These are phyloP conservation scores for Cryptococcus sp. DNA, from an alignment of 1,284 basidiomycete genomes.

Conservation along the genomic window DNA sequence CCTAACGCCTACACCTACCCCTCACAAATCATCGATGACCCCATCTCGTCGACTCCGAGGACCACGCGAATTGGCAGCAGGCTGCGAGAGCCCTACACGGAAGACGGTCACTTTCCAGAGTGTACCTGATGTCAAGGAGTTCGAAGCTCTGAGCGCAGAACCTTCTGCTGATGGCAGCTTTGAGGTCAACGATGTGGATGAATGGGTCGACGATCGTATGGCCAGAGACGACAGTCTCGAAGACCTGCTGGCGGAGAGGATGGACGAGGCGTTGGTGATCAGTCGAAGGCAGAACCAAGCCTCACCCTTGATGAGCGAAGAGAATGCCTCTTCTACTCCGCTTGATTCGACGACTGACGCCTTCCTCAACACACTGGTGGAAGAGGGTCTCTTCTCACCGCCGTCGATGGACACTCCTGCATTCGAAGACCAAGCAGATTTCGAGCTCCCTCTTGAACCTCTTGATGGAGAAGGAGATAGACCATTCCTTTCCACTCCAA, in stretches of 20 bases:
- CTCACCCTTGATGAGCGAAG: conserved; percentile 9
- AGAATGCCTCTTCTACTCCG: conserved; percentile 8
- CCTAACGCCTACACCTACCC: conserved; percentile 35
- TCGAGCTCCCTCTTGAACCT: conserved; percentile 30
- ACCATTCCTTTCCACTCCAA: conserved; percentile 41
- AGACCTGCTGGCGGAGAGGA: conserved; percentile 23
- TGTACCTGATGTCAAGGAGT: conserved; percentile 84
- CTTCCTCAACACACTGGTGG: conserved; percentile 52
- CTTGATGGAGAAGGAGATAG: conserved; percentile 15
- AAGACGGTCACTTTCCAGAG: conserved; percentile 85
- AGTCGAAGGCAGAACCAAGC: conserved; percentile 3
- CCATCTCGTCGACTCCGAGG: conserved; percentile 77
- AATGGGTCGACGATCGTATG: conserved; percentile 35
- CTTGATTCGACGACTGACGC: conserved; percentile 50
- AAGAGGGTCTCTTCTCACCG: conserved; percentile 50
- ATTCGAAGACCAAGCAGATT: conserved; percentile 37
- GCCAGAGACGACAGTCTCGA: conserved; percentile 32
- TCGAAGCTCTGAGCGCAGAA: conserved; percentile 66
- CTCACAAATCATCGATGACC: conserved; percentile 69
- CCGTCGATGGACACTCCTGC: conserved; percentile 36
- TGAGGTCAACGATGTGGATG: conserved; percentile 54
- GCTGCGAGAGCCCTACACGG: conserved; percentile 57
- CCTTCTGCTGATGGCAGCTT: conserved; percentile 57
- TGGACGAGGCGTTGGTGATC: neutral
- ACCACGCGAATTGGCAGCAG: conserved; percentile 58